A percentile compares a stretch with the other conserved stretches of the same genome.
These are phyloP conservation scores for Aspergillus arachidicola DNA, from an alignment of 2,329 filamentous ascomycete genomes.

Conservation along the genomic window DNA sequence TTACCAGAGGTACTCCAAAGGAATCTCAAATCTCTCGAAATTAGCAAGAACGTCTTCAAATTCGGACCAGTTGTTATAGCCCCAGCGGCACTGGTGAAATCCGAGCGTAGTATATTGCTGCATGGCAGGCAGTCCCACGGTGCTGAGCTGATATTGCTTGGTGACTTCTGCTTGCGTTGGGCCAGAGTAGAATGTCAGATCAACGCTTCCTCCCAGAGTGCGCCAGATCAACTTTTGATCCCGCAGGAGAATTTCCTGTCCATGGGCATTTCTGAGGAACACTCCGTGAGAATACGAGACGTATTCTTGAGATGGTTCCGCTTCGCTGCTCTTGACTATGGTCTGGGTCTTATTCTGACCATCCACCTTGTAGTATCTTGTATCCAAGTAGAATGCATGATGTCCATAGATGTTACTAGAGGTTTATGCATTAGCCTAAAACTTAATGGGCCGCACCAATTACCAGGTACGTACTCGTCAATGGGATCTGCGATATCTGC, in stretches of 20 bases:
- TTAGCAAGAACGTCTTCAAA: slow-evolving; percentile 61
- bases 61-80: slow-evolving; percentile 73
- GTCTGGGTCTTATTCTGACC: slow-evolving; percentile 49
- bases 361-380: slow-evolving; percentile 68
- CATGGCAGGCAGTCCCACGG: slow-evolving; percentile 72
- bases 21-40: slow-evolving; percentile 59
- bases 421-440: not conserved
- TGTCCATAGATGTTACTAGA: slow-evolving; percentile 70
- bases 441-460: not conserved
- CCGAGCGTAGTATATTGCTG: slow-evolving; percentile 82
- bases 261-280: slow-evolving; percentile 75
- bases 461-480: slow-evolving; percentile 39
- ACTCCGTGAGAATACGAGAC: slow-evolving; percentile 74
- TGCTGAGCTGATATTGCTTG: slow-evolving; percentile 68
- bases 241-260: slow-evolving; percentile 70
- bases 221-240: slow-evolving; percentile 71
- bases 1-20: slow-evolving; percentile 55
- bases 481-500: slow-evolving; percentile 65
- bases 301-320: slow-evolving; percentile 58
- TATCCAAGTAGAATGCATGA: slow-evolving; percentile 80
- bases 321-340: slow-evolving; percentile 57
- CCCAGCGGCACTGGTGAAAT: slow-evolving; percentile 83
- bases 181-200: slow-evolving; percentile 78
- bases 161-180: slow-evolving; percentile 69
- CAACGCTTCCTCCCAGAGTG: slow-evolving; percentile 73